Conservation (phyloP, 78 protist genomes). For the Dictyostelium intermedium region DNA sequence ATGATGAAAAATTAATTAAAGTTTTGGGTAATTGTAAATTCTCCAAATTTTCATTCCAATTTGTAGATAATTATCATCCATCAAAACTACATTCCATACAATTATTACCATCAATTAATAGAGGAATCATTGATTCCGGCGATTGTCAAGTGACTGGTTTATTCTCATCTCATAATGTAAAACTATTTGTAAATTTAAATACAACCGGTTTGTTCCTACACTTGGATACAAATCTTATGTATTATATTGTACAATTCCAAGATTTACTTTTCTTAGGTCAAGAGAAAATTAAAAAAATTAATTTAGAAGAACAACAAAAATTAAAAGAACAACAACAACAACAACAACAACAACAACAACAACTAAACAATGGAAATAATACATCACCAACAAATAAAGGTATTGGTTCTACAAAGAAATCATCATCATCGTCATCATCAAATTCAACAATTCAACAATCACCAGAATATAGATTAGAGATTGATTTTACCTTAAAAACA, state of each 20-base stretch:
- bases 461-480: constrained; percentile 53
- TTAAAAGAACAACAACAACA: constrained; percentile 11
- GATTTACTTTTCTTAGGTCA: constrained; percentile 55
- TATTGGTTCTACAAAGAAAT: neutral
- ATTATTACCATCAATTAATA: constrained; percentile 8
- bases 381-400: neutral
- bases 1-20: neutral
- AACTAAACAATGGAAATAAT: neutral
- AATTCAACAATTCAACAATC: neutral
- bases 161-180: constrained; percentile 22
- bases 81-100: constrained; percentile 24
- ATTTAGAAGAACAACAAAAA: constrained; percentile 12
- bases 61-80: constrained; percentile 71
- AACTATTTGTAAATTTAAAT: constrained; percentile 31
- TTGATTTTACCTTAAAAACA: constrained; percentile 59
- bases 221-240: constrained; percentile 52
- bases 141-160: constrained; percentile 57
- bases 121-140: constrained; percentile 60
- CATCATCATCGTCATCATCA: neutral
- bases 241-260: constrained; percentile 56
- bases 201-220: constrained; percentile 73
- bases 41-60: constrained; percentile 63
- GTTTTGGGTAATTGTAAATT: constrained; percentile 70
- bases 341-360: neutral
- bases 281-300: constrained; percentile 53